Percentiles rank a stretch among this genome's conserved stretches.
These are phyloP conservation scores for Fusarium caatingaense DNA, from an alignment of 2,329 filamentous ascomycete species.

Conservation along the genomic window DNA sequence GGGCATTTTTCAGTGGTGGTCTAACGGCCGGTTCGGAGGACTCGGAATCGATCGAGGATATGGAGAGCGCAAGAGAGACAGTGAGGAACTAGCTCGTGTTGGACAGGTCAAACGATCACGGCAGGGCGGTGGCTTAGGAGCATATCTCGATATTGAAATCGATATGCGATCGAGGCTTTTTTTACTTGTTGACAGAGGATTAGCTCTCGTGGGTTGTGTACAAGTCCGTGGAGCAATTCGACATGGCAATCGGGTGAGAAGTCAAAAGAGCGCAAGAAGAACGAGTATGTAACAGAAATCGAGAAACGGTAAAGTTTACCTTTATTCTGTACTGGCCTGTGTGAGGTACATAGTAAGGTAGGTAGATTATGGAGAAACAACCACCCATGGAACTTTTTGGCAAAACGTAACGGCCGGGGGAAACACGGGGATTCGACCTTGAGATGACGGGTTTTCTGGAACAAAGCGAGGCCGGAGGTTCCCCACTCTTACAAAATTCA, in stretches of 20 bases:
- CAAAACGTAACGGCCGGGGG: conserved; percentile 15
- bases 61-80: conserved; percentile 14
- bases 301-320: conserved; percentile 15
- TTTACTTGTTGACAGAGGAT: background rate
- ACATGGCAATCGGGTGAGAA: conserved; percentile 16
- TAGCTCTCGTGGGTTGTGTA: conserved; percentile 6
- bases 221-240: background rate
- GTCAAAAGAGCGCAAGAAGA: conserved; percentile 13
- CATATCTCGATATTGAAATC: conserved; percentile 38
- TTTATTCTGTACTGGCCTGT: conserved; percentile 7
- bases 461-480: conserved; percentile 40
- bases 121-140: conserved; percentile 36
- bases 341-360: background rate
- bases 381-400: conserved; percentile 12
- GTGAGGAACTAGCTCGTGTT: conserved; percentile 30
- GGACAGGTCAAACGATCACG: conserved; percentile 43
- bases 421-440: conserved; percentile 32
- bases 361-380: conserved; percentile 24
- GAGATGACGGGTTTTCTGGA: conserved; percentile 44
- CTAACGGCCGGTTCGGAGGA: conserved; percentile 38
- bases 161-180: conserved; percentile 16
- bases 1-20: conserved; percentile 48
- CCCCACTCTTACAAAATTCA: conserved; percentile 13
- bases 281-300: conserved; percentile 25
- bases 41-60: conserved; percentile 23